These are phyloP conservation scores for Boletus vinaceobasis DNA, from an alignment of 768 basidiomycete species.

Conservation along the genomic window DNA sequence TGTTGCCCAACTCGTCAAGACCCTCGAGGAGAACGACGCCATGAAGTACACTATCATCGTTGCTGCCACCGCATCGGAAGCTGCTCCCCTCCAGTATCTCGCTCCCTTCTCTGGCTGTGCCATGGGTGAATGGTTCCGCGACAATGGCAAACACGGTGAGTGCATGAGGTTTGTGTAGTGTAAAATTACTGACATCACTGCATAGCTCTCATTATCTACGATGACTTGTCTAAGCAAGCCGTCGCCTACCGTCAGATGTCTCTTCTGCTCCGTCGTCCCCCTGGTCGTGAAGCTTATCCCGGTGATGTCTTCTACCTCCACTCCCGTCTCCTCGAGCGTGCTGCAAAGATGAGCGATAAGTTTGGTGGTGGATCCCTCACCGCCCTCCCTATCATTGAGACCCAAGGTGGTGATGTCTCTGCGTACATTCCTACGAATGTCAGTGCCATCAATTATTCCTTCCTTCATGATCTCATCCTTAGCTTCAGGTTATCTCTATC, in stretches of 20 bases:
- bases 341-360: conserved; percentile 99
- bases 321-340: conserved; percentile 99
- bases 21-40: conserved; percentile 99
- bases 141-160: conserved; percentile 98
- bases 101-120: conserved; percentile 99
- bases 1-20: conserved; percentile 98
- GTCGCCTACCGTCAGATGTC: conserved; percentile 99
- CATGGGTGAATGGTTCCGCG: conserved; percentile 99
- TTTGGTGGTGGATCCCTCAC: conserved; percentile 98
- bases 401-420: conserved; percentile 99
- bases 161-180: neutral
- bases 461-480: neutral
- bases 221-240: conserved; percentile 99
- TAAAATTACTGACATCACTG: conserved; percentile 13
- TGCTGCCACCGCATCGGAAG: conserved; percentile 98
- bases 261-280: conserved; percentile 97
- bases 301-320: conserved; percentile 99
- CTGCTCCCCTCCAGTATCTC: conserved; percentile 98
- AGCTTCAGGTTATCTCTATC: conserved; percentile 90
- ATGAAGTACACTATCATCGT: conserved; percentile 99
- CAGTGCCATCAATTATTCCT: conserved; percentile 20
- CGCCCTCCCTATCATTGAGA: conserved; percentile 99
- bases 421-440: conserved; percentile 97
- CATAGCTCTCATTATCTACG: conserved; percentile 94
- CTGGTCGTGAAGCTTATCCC: conserved; percentile 99